A percentile compares a stretch with the other conserved stretches of the same genome.
These are phyloP conservation scores for Stellera chamaejasme DNA, from an alignment of 345 rosid genomes.

Conservation along the genomic window DNA sequence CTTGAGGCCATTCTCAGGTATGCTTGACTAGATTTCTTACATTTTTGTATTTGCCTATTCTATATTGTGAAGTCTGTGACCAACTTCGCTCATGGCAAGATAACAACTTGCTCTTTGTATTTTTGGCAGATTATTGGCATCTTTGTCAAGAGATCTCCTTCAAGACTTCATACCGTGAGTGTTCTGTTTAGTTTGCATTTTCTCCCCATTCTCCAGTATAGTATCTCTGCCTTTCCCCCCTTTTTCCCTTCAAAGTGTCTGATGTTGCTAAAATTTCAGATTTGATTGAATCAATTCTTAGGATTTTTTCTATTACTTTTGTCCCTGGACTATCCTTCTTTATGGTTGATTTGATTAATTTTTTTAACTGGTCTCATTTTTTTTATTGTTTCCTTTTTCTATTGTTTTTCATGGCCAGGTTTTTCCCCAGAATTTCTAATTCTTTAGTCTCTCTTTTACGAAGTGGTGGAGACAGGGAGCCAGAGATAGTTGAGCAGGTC, in stretches of 20 bases:
- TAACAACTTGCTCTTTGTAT: background rate
- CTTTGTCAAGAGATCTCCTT: constrained; percentile 78
- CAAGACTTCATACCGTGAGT: constrained; percentile 68
- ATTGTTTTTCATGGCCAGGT: constrained; percentile 28
- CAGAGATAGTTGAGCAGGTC: constrained; percentile 93
- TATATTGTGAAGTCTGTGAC: background rate
- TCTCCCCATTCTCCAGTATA: background rate
- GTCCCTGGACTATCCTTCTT: background rate
- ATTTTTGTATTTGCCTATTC: background rate
- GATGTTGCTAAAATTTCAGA: too few relatives aligned
- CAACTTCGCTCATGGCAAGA: background rate
- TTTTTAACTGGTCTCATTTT: background rate
- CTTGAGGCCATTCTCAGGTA: constrained; percentile 88
- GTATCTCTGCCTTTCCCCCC: too few relatives aligned
- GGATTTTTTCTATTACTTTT: background rate
- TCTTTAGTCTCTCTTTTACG: constrained; percentile 52
- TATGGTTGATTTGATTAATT: background rate
- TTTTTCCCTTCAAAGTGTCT: too few relatives aligned
- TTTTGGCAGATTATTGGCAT: constrained; percentile 68
- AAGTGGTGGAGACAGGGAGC: constrained; percentile 77
- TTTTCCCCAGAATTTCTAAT: constrained; percentile 53
- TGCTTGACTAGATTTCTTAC: background rate
- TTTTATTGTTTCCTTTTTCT: background rate
- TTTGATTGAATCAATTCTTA: constrained; percentile 1
- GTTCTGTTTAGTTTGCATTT: constrained; percentile 4